These are phyloP conservation scores for Fusarium temperatum DNA, from an alignment of 2,329 filamentous ascomycete genomes.

Conservation along the genomic window DNA sequence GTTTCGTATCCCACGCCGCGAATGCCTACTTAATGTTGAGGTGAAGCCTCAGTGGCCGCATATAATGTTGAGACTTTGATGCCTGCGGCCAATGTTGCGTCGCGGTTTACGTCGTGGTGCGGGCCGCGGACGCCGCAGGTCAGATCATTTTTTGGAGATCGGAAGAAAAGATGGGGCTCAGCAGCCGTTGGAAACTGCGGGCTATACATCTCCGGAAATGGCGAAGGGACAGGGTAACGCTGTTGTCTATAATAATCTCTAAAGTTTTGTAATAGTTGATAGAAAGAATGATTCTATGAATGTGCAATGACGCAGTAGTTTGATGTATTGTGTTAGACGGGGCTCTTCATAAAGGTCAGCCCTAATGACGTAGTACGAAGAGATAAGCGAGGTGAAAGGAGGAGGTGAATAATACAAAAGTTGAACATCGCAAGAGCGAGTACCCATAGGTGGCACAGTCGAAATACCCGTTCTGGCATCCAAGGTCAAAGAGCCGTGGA, in stretches of 20 bases:
- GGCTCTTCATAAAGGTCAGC: accelerated
- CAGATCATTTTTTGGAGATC: background rate
- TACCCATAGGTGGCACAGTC: accelerated
- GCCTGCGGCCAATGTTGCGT: background rate
- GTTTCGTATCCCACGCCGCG: background rate
- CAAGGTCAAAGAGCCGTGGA: accelerated
- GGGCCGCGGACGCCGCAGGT: background rate
- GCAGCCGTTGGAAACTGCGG: no score
- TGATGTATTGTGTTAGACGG: no score
- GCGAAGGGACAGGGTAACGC: no score
- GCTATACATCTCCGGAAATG: no score
- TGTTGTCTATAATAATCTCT: accelerated
- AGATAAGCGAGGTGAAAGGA: background rate
- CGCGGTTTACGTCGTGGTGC: accelerated
- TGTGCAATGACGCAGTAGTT: no score
- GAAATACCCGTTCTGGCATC: accelerated
- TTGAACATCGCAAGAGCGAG: accelerated
- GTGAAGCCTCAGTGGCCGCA: accelerated
- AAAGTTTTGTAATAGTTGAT: accelerated
- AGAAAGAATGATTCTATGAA: no score
- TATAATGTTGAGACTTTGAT: accelerated
- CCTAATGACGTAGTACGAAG: background rate
- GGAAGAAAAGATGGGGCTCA: background rate
- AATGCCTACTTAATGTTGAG: accelerated
- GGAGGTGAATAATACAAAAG: accelerated